Base-by-base conservation (phyloP, 2,329 filamentous ascomycete species). In the Seiridium cupressi region DNA sequence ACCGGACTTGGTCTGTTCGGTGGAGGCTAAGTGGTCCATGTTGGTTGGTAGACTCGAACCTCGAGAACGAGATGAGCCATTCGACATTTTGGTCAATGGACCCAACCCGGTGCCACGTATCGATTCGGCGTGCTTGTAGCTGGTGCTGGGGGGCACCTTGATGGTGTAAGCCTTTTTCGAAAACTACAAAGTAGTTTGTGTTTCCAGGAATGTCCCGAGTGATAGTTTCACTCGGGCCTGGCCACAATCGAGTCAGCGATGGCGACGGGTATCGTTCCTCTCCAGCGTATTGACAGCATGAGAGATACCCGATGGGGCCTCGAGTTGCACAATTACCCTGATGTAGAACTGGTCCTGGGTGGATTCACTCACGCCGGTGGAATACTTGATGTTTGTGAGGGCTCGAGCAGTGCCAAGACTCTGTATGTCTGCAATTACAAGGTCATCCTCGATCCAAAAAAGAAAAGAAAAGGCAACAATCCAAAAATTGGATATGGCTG, bases 401-500 rank as follows among this genome's bases (percentile, higher is more conserved):
- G 18, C 18, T 26, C 18, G 18, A 26, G 18, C 18, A 26, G 18
- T 26, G 18, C 18, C 18, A 26, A 26, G 18, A 26, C 18, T 26
- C 18, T 26, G 18, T 26, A 58, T 44, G 48, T 58, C 47, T 51
- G 57, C 7, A 40, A 44, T 11, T n/a, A 18, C 47, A 58, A 48
- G 26, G 38, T 58, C 40, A 36, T 42, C 31, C 46, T 44, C 31
- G 40, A 40, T 58, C 57, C 57, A 58, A 58, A 58, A 57, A 58
- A 38, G 47, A 51, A 44, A 53, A 53, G 18, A 53, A 53, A 53
- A 26, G 18, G 49, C 38, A 53, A 56, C 31, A 46, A 60, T 56
- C 58, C 58, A 60, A 60, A 26, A 60, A 60, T 36, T 38, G 58
- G 47, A 35, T 60, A 60, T 34, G 46, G 51, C 36, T 38, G 54